Evolutionary conservation across 2,329 filamentous ascomycete species (phyloP), one percentile per base, ranked within the genome.

Genomic region (Aureobasidium sp.): DNA sequence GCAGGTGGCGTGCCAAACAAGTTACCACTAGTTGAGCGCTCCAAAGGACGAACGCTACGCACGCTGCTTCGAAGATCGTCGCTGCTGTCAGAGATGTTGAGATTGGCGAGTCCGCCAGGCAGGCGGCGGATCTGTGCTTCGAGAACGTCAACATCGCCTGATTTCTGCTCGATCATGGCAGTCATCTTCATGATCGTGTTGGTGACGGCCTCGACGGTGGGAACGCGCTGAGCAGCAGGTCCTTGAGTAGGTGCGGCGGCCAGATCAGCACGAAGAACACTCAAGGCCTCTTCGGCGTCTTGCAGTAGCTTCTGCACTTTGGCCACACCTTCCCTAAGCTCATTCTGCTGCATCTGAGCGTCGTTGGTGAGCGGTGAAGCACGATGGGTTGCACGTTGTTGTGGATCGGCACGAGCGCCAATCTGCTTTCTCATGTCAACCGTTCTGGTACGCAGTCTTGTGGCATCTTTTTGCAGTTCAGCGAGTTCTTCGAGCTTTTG

Each of bases 171-270:
- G 0, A 89, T 89, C 87, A 96, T 93, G 62, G 79, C 83, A 35
- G 92, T 96, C 88, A 99, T 92, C 70, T 94, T 96, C 61, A 80
- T 79, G 65, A 99, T 95, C 0, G 94, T 99, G 62, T 89, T 89
- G 66, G 92, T 87, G 21, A 99, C 89, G 0, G 90, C 90, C 67
- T 96, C 94, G 10, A 96, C 89, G 0, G 92, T 96, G 0, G 94
- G 94, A 4, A 86, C 82, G 11, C 31, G 47, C 29, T 69, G 81
- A 43, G 76, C 75, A 2, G 77, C 71, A 51, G 77, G 77, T 19
- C 79, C 81, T 8, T 80, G 79, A 3, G 51, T 40, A 4, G 60
- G 72, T 25, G 76, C 74, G 21, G 83, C 80, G 0, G 87, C 86
- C 19, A 96, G 80, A 67, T 86, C 88, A 2, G 91, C 87, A 68